Evolutionary conservation across 192 early-diverging fungal genomes (phyloP).

Genomic region (Coemansia sp.): DNA sequence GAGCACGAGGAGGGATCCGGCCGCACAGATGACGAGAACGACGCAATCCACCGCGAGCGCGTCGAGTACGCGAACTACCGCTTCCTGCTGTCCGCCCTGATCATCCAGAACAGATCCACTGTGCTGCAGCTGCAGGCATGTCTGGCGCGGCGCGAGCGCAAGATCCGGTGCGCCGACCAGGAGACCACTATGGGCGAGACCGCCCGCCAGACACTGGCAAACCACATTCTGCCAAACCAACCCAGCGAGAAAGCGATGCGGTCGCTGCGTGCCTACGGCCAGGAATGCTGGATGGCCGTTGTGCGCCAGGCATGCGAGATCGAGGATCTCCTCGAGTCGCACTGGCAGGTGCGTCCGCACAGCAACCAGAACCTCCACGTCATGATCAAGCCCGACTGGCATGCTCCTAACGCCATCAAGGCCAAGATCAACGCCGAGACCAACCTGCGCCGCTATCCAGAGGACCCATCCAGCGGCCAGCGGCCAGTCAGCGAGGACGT

Average conservation of each 20-base stretch:
- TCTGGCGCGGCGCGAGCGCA: slow-evolving; percentile 54
- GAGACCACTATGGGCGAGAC: slow-evolving; percentile 21
- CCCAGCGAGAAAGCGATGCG: slow-evolving; percentile 43
- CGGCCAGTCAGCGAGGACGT: slow-evolving; percentile 18
- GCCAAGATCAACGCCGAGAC: slow-evolving; percentile 52
- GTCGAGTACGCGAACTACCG: slow-evolving; percentile 56
- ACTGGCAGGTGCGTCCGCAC: slow-evolving; percentile 50
- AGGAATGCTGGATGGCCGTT: slow-evolving; percentile 44
- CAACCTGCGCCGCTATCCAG: slow-evolving; percentile 42
- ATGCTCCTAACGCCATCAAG: slow-evolving; percentile 40
- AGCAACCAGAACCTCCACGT: slow-evolving; percentile 28
- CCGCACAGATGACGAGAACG: slow-evolving; percentile 30
- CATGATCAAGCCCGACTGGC: slow-evolving; percentile 52
- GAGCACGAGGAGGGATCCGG: slow-evolving; percentile 50
- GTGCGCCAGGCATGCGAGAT: slow-evolving; percentile 58
- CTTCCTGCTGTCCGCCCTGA: slow-evolving; percentile 45
- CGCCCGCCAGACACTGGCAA: slow-evolving; percentile 34
- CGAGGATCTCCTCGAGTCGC: slow-evolving; percentile 50
- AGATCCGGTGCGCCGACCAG: slow-evolving; percentile 25
- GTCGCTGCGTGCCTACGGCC: slow-evolving; percentile 41
- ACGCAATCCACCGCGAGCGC: slow-evolving; percentile 43
- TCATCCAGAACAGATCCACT: slow-evolving; percentile 46
- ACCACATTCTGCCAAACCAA: slow-evolving; percentile 53
- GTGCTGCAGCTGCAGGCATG: slow-evolving; percentile 58
- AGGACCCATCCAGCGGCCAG: slow-evolving; percentile 12